Percentiles rank a stretch among this genome's conserved stretches.
Evolutionary conservation across 2,329 filamentous ascomycete species (phyloP).

Genomic region (Aspergillus tamarii): DNA sequence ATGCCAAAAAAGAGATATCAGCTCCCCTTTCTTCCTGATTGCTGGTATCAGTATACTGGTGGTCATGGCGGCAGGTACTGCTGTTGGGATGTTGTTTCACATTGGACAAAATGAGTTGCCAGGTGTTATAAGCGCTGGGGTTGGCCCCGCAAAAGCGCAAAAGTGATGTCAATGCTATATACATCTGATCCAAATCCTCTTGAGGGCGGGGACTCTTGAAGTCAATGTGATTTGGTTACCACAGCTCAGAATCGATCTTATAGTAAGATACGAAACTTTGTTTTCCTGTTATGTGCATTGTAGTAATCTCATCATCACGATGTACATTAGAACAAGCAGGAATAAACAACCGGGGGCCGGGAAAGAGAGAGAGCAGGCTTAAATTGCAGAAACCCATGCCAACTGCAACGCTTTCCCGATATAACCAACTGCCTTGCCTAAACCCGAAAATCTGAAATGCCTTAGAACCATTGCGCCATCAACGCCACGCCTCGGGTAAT

Average conservation of each 20-base stretch:
- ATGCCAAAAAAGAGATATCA: slow-evolving; percentile 91
- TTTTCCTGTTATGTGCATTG: neutral
- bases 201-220: neutral
- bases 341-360: neutral
- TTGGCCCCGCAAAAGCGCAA: slow-evolving; percentile 66
- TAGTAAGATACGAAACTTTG: neutral
- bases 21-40: slow-evolving; percentile 86
- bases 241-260: neutral
- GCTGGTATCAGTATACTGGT: slow-evolving; percentile 72
- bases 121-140: slow-evolving; percentile 93
- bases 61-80: slow-evolving; percentile 68
- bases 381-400: neutral
- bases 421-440: neutral
- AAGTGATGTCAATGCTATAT: slow-evolving; percentile 32
- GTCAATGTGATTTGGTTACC: neutral
- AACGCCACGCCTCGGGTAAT: neutral
- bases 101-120: slow-evolving; percentile 88
- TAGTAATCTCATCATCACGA: neutral
- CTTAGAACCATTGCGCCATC: neutral
- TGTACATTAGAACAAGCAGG: neutral
- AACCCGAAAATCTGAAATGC: neutral
- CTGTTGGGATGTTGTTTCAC: slow-evolving; percentile 76
- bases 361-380: neutral
- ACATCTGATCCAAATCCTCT: neutral
- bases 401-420: neutral